Conservation (phyloP, 441 rosid genomes). For the Rhodomyrtus psidioides region DNA sequence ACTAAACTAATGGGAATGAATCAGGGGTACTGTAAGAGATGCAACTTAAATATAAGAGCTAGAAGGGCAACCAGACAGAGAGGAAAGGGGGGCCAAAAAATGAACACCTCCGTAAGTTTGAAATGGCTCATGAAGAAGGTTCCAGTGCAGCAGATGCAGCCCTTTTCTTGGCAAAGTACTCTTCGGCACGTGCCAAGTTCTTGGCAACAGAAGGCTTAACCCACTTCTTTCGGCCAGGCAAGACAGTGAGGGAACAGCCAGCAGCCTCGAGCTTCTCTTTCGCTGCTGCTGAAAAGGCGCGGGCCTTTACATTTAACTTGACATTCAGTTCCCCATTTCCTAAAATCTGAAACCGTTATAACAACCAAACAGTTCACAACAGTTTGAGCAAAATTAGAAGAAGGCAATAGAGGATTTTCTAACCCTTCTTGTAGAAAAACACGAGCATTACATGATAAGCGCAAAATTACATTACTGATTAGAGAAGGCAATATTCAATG, state of each 20-base stretch:
- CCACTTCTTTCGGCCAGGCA: conserved; percentile 90
- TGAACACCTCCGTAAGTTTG: background rate
- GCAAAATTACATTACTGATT: background rate
- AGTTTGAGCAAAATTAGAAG: background rate
- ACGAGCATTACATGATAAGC: background rate
- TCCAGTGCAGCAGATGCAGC: conserved; percentile 47
- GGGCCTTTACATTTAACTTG: conserved; percentile 72
- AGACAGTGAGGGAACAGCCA: conserved; percentile 66
- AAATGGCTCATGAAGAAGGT: conserved; percentile 28
- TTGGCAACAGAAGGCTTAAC: conserved; percentile 70
- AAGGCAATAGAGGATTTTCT: background rate
- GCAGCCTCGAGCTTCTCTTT: conserved; percentile 83
- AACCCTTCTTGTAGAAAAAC: background rate
- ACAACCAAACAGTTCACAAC: background rate
- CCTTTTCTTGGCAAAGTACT: conserved; percentile 83
- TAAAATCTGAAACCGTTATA: conserved; percentile 41
- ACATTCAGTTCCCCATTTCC: conserved; percentile 67
- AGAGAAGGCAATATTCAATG: background rate
- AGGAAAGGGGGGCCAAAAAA: background rate
- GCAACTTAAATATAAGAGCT: background rate
- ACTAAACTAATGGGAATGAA: background rate
- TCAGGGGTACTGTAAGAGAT: background rate
- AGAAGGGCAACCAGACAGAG: background rate
- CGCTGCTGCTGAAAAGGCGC: conserved; percentile 67
- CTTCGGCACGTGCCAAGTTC: conserved; percentile 77